phyloP scores from a whole-genome alignment of 2,329 filamentous ascomycete species.

The Magnaporthales sp. region DNA sequence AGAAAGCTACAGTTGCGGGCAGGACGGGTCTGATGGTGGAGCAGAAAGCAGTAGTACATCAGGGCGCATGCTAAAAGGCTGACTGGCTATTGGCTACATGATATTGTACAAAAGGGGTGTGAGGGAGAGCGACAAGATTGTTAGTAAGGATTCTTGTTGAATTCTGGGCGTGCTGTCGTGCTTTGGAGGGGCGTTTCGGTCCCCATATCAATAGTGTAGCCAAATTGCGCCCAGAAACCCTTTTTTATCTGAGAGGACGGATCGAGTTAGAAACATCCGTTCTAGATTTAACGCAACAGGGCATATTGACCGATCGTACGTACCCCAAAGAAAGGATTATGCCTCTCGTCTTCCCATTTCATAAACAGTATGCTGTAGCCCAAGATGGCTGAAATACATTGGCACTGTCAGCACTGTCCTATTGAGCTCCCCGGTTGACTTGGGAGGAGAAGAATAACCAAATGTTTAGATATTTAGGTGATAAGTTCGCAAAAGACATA shows the following conservation, averaged over 20 bases:
- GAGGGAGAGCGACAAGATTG: neutral
- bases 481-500: constrained; percentile 25
- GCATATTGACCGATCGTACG: constrained; percentile 12
- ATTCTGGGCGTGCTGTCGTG: neutral
- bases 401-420: neutral
- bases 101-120: neutral
- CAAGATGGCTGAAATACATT: constrained; percentile 33
- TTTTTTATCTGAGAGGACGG: constrained; percentile 12
- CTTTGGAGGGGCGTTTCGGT: neutral
- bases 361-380: constrained; percentile 53
- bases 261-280: neutral
- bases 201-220: neutral
- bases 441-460: too few species aligned
- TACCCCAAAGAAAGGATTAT: constrained; percentile 42
- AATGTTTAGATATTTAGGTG: neutral
- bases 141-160: neutral
- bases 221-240: constrained; percentile 15
- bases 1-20: neutral
- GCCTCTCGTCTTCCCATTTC: constrained; percentile 39
- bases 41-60: neutral
- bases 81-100: neutral
- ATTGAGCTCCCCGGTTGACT: neutral
- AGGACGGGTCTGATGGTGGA: neutral
- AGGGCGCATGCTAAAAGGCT: neutral
- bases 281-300: neutral